phyloP scores from a whole-genome alignment of 78 protist species.

The Dictyostelium firmibasis region DNA sequence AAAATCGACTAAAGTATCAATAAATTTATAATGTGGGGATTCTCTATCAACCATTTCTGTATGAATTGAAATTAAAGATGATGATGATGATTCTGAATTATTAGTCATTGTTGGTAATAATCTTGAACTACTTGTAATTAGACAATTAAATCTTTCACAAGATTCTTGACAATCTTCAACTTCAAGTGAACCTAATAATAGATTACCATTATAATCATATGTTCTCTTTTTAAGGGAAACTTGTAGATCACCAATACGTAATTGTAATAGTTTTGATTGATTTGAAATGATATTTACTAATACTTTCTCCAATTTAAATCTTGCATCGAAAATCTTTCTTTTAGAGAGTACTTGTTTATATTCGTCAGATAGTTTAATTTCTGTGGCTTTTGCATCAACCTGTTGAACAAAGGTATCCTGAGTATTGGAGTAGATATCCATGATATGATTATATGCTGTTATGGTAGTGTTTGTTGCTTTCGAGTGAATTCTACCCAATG shows the following conservation, averaged over 20 bases:
- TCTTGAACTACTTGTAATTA: constrained; percentile 51
- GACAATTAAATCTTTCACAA: neutral
- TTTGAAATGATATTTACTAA: constrained; percentile 9
- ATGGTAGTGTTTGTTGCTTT: neutral
- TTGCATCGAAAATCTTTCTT: constrained; percentile 61
- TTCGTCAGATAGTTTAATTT: constrained; percentile 49
- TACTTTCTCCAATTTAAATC: constrained; percentile 33
- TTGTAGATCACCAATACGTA: constrained; percentile 13
- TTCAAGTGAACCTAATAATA: constrained; percentile 31
- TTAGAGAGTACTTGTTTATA: constrained; percentile 33
- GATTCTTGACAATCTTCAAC: constrained; percentile 60
- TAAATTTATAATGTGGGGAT: constrained; percentile 33
- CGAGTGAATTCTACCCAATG: neutral
- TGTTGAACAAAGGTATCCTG: neutral
- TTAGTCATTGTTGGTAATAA: neutral
- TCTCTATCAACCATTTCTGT: constrained; percentile 36
- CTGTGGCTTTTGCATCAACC: constrained; percentile 34
- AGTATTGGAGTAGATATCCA: constrained; percentile 21
- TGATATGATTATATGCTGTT: constrained; percentile 31
- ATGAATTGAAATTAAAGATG: constrained; percentile 36
- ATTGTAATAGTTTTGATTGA: constrained; percentile 8
- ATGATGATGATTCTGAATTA: neutral
- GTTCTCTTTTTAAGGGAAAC: constrained; percentile 27
- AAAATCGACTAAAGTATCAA: constrained; percentile 35
- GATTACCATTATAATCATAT: constrained; percentile 29